Evolutionary conservation across 1,139 yeast species (phyloP), one percentile per base, ranked within the genome.

Genomic region (Kurtzmaniella quercitrusa): DNA sequence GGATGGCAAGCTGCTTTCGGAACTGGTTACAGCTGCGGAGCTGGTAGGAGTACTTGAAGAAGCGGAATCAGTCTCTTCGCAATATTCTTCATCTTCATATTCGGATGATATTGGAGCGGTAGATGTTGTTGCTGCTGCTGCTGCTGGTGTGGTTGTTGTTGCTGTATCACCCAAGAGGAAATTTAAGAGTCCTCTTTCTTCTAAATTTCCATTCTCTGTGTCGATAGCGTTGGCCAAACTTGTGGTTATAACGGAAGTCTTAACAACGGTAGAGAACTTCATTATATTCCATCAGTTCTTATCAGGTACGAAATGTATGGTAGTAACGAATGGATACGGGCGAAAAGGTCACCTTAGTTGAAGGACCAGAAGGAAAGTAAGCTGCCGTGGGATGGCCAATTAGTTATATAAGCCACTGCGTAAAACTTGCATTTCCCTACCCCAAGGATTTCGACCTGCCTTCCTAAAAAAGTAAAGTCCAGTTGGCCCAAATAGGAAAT

Each of bases 61-160:
- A 37, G 49, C 40, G 25, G 36, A 12, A 17, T 33, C 42, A 6
- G 41, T 36, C 27, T 43, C 46, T 18, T 43, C 46, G 16, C 42
- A 42, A 17, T 45, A 42, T 25, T 45, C 43, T 16, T 41, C 34
- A 39, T 40, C 42, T 23, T 42, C 44, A 38, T 39, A 40, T 14
- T 21, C 39, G n/a, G 38, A 21, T 21, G 29, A 17, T 12, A 47
- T 45, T 34, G 46, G 38, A 5, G 45, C 45, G 5, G 45, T 43
- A 12, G 43, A 34, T 18, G 43, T n/a, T 15, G 51, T 40, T 17
- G 46, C 43, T 17, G 46, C 39, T 16, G 44, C 48, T 25, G 47
- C 43, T n/a, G 49, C 45, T 10, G 48, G 44, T 11, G 52, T 43
- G 6, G 47, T 41, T 9, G 52, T 37, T 14, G 43, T 34, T 18